Conservation (phyloP, 169 alveolate genomes). For the Plasmodium vivax region DNA sequence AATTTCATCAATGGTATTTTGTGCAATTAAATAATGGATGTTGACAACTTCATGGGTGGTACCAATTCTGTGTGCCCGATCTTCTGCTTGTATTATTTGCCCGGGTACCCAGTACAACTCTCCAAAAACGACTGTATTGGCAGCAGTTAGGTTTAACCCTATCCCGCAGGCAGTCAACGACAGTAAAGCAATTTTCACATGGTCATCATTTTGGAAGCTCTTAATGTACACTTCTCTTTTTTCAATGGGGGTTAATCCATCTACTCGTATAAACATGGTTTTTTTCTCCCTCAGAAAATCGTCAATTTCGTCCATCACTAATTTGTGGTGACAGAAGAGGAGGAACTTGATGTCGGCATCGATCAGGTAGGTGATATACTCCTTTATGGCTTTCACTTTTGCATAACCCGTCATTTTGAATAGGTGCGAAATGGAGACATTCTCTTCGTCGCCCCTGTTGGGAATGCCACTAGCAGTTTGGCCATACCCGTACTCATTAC, state of each 20-base stretch:
- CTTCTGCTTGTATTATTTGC: constrained; percentile 97
- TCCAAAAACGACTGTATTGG: constrained; percentile 97
- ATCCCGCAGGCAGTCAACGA: constrained; percentile 96
- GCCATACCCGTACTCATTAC: background rate
- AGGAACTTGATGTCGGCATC: constrained; percentile 92
- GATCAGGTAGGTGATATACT: constrained; percentile 92
- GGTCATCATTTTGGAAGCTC: constrained; percentile 89
- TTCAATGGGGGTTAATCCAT: constrained; percentile 92
- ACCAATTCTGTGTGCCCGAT: constrained; percentile 98
- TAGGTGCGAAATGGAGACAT: constrained; percentile 79
- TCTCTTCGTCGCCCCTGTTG: constrained; percentile 66
- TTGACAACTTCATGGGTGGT: constrained; percentile 84
- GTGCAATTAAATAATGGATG: constrained; percentile 90
- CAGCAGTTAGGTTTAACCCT: constrained; percentile 96
- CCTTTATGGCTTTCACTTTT: constrained; percentile 92
- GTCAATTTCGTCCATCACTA: constrained; percentile 93
- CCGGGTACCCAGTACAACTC: constrained; percentile 99
- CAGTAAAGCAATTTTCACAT: constrained; percentile 91
- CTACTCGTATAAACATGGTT: constrained; percentile 92
- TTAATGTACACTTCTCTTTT: constrained; percentile 91
- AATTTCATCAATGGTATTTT: constrained; percentile 85
- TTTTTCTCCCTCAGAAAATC: constrained; percentile 79
- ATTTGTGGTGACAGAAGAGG: constrained; percentile 96
- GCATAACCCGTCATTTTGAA: constrained; percentile 95
- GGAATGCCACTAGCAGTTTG: background rate